These are phyloP conservation scores for Lippia alba DNA, from an alignment of 305 asterid species.

Conservation along the genomic window DNA sequence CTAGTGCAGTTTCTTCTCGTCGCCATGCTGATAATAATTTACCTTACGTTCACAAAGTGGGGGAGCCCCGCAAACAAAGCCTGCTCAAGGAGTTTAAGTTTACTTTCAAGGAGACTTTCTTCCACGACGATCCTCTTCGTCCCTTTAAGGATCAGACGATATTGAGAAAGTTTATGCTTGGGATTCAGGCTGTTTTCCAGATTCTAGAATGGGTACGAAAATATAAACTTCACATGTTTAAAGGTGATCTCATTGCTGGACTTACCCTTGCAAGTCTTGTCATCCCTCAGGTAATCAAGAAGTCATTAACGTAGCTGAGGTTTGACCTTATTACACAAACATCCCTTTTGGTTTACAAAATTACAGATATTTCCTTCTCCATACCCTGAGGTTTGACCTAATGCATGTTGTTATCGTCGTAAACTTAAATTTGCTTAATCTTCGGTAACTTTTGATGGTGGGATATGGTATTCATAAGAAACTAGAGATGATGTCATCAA, in stretches of 20 bases:
- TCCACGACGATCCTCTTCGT: conserved; percentile 69
- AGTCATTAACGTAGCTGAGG: background rate
- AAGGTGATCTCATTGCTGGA: conserved; percentile 79
- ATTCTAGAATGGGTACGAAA: conserved; percentile 70
- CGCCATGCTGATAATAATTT: conserved; percentile 35
- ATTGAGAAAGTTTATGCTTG: conserved; percentile 45
- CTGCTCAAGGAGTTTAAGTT: conserved; percentile 50
- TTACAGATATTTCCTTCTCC: no score
- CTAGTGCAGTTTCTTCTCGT: conserved; percentile 43
- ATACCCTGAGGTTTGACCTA: no score
- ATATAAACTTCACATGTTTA: conserved; percentile 59
- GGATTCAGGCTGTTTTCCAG: conserved; percentile 59
- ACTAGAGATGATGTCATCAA: no score
- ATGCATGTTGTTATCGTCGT: no score
- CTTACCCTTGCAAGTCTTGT: conserved; percentile 63
- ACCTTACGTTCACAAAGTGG: conserved; percentile 63
- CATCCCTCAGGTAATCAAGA: conserved; percentile 70
- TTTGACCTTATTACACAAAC: no score
- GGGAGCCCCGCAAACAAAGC: conserved; percentile 60
- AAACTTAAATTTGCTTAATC: no score
- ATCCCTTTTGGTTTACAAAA: no score
- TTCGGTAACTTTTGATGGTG: no score
- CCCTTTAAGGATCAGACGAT: conserved; percentile 58
- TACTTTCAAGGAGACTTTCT: conserved; percentile 64
- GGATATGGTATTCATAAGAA: no score